A percentile compares a stretch with the other conserved stretches of the same genome.
Conservation (phyloP, 139 green algal species). For the Pleodorina starrii region DNA sequence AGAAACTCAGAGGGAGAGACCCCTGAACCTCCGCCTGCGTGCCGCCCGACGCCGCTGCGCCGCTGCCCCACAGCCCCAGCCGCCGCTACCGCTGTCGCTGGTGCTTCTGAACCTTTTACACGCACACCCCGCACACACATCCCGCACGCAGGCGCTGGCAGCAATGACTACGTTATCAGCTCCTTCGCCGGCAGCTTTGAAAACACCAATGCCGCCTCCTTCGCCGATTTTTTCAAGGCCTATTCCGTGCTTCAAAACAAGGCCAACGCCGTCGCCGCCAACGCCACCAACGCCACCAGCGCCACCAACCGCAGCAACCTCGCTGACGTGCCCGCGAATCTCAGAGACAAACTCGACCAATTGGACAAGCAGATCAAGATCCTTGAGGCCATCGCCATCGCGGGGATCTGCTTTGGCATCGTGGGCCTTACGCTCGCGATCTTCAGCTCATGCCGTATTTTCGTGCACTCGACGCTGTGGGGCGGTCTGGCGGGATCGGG, state of each 20-base stretch:
- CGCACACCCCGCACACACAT: too few species aligned
- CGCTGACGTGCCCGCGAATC: conserved; percentile 20
- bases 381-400: conserved; percentile 29
- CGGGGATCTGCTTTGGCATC: conserved; percentile 35
- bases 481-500: neutral
- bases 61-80: too few species aligned
- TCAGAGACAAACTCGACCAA: neutral
- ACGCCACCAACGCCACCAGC: neutral
- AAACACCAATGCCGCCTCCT: neutral
- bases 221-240: conserved; percentile 39
- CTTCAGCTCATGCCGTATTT: conserved; percentile 35
- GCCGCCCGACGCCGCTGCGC: too few species aligned
- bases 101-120: too few species aligned
- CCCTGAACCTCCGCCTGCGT: too few species aligned
- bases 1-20: too few species aligned
- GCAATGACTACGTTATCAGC: conserved; percentile 35
- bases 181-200: conserved; percentile 21
- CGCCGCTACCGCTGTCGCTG: too few species aligned
- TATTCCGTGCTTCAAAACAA: conserved; percentile 5
- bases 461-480: conserved; percentile 15
- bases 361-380: conserved; percentile 33
- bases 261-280: neutral
- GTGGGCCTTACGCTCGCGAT: neutral
- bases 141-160: conserved; percentile 2
- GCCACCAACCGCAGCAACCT: neutral